Evolutionary conservation across 768 basidiomycete species (phyloP), one percentile per base, ranked within the genome.

Genomic region (Collybiopsis luxurians): DNA sequence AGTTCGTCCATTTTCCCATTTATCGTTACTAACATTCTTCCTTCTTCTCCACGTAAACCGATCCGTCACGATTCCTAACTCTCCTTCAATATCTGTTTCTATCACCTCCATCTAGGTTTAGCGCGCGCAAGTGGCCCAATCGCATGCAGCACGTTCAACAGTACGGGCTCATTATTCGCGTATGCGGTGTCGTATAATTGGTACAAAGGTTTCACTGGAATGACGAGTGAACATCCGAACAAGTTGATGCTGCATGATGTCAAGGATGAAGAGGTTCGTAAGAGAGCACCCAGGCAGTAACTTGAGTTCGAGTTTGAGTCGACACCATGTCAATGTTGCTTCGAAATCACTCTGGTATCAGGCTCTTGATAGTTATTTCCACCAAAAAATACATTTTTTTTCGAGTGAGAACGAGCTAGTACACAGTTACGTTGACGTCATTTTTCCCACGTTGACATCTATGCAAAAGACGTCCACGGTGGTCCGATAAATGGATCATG

Each of bases 121-220:
- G 89, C 92, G 3, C 71, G 83, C 2, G 77, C 78, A 1, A 81
- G 86, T 1, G 89, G 85, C 19, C 93, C 95, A 0, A 89, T 97
- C 59, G 74, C 89, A n/a, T 80, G 89, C 50, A 51, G 50, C 26
- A 78, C 85, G 2, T 98, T 96, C 79, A 97, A 94, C 75, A 86
- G 87, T 59, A 91, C 83, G 21, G 92, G 92, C 30, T 85, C 77
- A 26, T 90, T 97, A 61, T 92, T 97, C 66, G 95, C 94, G 0
- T 97, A 97, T 62, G 89, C 93, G 1, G 72, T 96, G 21, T 92
- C 92, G 13, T 96, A 96, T 61, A 94, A 96, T 66, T 96, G 94
- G 94, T 89, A 88, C n/a, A 93, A 94, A 67, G 92, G 93, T 6
- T 89, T 93, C 68, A 84, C 85, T 11, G 94, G 93, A 21, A 92